These are phyloP conservation scores for Ananas comosus DNA, from an alignment of 176 grass and related monocot genomes.

Conservation along the genomic window DNA sequence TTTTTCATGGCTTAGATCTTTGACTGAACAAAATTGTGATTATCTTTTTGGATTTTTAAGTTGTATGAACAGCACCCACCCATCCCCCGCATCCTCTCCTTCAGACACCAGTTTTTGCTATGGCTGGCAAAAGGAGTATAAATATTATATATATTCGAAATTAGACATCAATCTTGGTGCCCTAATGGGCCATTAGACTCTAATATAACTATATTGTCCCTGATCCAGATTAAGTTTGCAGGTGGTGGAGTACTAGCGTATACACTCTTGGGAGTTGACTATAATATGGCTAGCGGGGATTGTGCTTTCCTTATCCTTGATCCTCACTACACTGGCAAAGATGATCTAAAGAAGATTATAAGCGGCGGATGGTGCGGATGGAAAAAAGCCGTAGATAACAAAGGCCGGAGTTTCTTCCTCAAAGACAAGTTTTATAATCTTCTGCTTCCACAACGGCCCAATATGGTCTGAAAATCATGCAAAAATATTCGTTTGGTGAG, in stretches of 20 bases:
- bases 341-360: conserved; percentile 83
- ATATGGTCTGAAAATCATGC: conserved; percentile 63
- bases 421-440: conserved; percentile 99
- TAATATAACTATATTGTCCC: neutral
- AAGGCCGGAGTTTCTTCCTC: conserved; percentile 82
- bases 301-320: conserved; percentile 97
- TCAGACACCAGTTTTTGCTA: too few relatives aligned
- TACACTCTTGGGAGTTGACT: conserved; percentile 89
- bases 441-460: conserved; percentile 87
- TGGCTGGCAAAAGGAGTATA: too few relatives aligned
- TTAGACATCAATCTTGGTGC: too few relatives aligned
- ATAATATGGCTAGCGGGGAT: conserved; percentile 66
- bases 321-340: conserved; percentile 78
- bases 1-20: too few relatives aligned
- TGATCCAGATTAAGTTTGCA: conserved; percentile 24
- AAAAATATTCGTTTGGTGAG: neutral
- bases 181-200: too few relatives aligned
- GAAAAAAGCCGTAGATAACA: conserved; percentile 84
- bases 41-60: too few relatives aligned
- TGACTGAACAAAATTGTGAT: too few relatives aligned
- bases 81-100: too few relatives aligned
- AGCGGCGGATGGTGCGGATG: conserved; percentile 87
- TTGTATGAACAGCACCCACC: too few relatives aligned
- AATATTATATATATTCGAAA: too few relatives aligned
- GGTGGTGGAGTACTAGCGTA: conserved; percentile 94